Evolutionary conservation across 495 filamentous ascomycete genomes (phyloP).

Genomic region (Aeminium ludgeri): DNA sequence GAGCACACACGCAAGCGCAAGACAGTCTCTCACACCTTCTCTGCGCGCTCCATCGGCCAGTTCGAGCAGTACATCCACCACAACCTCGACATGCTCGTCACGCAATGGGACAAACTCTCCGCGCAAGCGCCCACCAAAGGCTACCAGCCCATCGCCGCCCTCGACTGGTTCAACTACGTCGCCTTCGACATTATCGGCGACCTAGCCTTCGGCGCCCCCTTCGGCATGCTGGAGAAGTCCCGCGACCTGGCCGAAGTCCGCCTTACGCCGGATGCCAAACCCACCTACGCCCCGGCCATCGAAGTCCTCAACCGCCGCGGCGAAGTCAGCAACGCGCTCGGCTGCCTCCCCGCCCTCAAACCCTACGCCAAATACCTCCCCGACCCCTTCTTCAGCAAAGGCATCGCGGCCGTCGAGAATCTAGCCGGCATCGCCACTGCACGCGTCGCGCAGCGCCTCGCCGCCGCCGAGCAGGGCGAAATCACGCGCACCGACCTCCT

Average conservation of each 20-base stretch:
- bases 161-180: constrained; percentile 89
- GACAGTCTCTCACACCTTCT: constrained; percentile 76
- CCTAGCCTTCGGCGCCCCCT: constrained; percentile 32
- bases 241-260: constrained; percentile 47
- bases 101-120: constrained; percentile 45
- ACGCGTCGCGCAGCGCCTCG: constrained; percentile 56
- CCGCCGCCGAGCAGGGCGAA: constrained; percentile 42
- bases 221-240: constrained; percentile 39
- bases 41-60: constrained; percentile 59
- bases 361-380: constrained; percentile 49
- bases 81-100: constrained; percentile 60
- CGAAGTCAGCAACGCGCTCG: constrained; percentile 46
- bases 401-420: constrained; percentile 45
- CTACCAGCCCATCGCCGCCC: constrained; percentile 52
- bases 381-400: constrained; percentile 50
- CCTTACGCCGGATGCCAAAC: constrained; percentile 32
- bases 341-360: constrained; percentile 42
- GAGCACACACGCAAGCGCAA: constrained; percentile 87
- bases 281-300: constrained; percentile 47
- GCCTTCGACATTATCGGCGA: constrained; percentile 89
- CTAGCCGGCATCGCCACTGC: constrained; percentile 61
- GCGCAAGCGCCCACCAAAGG: constrained; percentile 33
- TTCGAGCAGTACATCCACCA: constrained; percentile 80
- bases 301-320: constrained; percentile 54
- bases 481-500: constrained; percentile 57